Evolutionary conservation across 164 flowering plant genomes (phyloP).

Genomic region (Vitis labrusca): DNA sequence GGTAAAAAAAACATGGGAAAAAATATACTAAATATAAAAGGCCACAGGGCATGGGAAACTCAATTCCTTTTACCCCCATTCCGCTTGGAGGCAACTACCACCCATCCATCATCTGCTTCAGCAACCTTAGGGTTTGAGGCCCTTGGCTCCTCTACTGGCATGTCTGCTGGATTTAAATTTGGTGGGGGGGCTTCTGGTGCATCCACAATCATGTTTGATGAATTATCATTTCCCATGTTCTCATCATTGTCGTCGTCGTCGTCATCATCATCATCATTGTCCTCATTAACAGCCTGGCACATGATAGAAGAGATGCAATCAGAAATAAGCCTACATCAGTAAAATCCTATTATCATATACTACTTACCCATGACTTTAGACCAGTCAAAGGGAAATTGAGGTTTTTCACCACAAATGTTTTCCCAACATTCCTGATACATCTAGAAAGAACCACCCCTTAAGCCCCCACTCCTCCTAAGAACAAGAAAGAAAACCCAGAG

Average conservation of each 20-base stretch:
- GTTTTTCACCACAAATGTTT: too few relatives aligned
- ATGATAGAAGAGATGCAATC: not conserved
- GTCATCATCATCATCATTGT: slow-evolving; percentile 17
- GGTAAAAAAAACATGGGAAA: not conserved
- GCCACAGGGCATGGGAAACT: not conserved
- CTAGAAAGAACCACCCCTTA: too few relatives aligned
- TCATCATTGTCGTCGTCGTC: slow-evolving; percentile 16
- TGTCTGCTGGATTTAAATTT: slow-evolving; percentile 4
- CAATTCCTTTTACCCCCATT: slow-evolving; percentile 26
- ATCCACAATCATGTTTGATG: slow-evolving; percentile 23
- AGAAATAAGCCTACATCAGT: too few relatives aligned
- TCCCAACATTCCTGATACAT: too few relatives aligned
- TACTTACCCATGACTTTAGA: too few relatives aligned
- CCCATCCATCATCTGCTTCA: slow-evolving; percentile 39
- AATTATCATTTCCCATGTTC: slow-evolving; percentile 8
- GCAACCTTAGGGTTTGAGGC: not conserved
- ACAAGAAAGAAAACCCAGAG: too few relatives aligned
- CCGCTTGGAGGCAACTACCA: slow-evolving; percentile 20
- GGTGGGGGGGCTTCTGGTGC: slow-evolving; percentile 8
- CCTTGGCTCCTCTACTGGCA: slow-evolving; percentile 1
- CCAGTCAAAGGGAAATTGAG: too few relatives aligned
- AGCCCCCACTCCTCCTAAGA: too few relatives aligned
- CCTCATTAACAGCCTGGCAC: slow-evolving; percentile 17
- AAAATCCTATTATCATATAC: too few relatives aligned
- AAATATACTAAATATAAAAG: not conserved